Percentiles rank a stretch among this genome's conserved stretches.
phyloP scores from a whole-genome alignment of 139 green algal genomes.

The Chlamydomonas incerta region DNA sequence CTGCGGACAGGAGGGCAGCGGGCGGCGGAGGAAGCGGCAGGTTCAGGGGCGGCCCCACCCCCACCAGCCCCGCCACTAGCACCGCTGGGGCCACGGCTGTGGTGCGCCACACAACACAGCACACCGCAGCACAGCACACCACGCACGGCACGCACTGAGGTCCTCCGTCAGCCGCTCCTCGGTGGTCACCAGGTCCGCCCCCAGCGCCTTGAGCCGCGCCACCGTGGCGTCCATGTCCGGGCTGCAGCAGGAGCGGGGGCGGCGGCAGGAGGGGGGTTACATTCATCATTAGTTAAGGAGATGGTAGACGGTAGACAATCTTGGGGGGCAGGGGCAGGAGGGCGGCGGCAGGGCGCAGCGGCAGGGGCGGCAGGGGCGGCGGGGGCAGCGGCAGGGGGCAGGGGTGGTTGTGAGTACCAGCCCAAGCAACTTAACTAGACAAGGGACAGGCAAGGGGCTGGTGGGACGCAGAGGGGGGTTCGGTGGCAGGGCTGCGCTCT shows the following conservation, averaged over 20 bases:
- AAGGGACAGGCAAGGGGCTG: too few species aligned
- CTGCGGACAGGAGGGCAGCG: conserved; percentile 25
- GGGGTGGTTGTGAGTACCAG: too few species aligned
- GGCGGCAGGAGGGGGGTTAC: not conserved
- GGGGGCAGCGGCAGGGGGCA: too few species aligned
- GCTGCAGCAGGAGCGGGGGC: not conserved
- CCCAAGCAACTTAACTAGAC: too few species aligned
- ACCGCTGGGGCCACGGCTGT: too few species aligned
- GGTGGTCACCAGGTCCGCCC: conserved; percentile 78
- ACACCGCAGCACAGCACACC: not conserved
- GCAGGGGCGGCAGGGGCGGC: too few species aligned
- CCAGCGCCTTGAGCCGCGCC: conserved; percentile 66
- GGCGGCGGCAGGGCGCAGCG: not conserved
- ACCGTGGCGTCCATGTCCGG: conserved; percentile 64
- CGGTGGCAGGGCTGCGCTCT: too few species aligned
- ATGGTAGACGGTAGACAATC: not conserved
- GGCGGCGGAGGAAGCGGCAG: not conserved
- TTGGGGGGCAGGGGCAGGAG: not conserved
- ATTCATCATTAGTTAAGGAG: not conserved
- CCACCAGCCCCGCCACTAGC: too few species aligned
- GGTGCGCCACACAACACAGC: too few species aligned
- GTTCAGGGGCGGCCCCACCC: too few species aligned
- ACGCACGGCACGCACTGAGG: conserved; percentile 57
- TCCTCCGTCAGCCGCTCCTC: conserved; percentile 59
- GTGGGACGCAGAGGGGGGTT: too few species aligned